These are phyloP conservation scores for Saururus chinensis DNA, from an alignment of 164 flowering plant genomes.

Conservation along the genomic window DNA sequence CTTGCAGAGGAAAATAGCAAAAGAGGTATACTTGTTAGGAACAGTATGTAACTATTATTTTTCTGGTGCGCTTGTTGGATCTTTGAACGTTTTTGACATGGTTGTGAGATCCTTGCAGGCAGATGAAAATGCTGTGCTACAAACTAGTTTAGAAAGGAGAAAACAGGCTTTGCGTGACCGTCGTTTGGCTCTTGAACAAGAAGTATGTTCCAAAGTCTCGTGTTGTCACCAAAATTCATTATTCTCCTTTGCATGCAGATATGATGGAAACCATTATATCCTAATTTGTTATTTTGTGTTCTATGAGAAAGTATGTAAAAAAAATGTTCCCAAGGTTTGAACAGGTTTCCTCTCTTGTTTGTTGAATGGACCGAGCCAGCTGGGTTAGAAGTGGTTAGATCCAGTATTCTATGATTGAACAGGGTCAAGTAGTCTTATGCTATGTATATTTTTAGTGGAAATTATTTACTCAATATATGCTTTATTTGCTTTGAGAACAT, in stretches of 20 bases:
- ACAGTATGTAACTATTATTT: background rate
- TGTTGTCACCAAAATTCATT: background rate
- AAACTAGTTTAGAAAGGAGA: constrained; percentile 42
- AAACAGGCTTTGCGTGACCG: constrained; percentile 61
- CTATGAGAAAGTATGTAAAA: too few relatives aligned
- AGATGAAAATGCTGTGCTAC: constrained; percentile 44
- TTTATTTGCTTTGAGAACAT: too few relatives aligned
- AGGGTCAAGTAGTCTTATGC: background rate
- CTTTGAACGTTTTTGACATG: background rate
- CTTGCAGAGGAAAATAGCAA: constrained; percentile 44
- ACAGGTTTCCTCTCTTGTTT: background rate
- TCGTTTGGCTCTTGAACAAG: constrained; percentile 77
- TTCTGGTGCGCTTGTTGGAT: background rate
- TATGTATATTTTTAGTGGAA: too few relatives aligned
- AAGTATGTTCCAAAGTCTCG: constrained; percentile 30
- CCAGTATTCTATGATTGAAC: background rate
- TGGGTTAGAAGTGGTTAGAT: background rate
- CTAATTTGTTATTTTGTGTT: background rate
- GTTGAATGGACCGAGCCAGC: background rate
- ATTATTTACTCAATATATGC: too few relatives aligned
- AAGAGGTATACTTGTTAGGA: constrained; percentile 44
- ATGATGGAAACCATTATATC: background rate
- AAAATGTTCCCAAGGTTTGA: too few relatives aligned
- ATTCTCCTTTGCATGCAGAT: background rate
- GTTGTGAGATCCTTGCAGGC: constrained; percentile 27